Base-by-base conservation (phyloP, 306 rosid genomes). In the Cicer arietinum region DNA sequence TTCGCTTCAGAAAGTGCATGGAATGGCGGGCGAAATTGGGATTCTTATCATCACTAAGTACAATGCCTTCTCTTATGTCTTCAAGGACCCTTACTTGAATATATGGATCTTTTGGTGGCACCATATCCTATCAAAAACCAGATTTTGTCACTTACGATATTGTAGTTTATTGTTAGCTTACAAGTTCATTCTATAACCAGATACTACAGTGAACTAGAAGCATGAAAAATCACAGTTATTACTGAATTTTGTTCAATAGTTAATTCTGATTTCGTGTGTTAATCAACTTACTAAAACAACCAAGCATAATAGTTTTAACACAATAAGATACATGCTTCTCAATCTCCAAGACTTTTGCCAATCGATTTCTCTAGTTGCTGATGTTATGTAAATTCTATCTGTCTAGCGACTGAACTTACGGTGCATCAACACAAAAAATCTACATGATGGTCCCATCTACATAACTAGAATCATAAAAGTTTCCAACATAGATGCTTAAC, bases 21-120 rank as follows among this genome's bases (percentile, higher is more conserved):
- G 98, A 94, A 77, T 91, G 88, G 30, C 76, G 89, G 53, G 96
- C 85, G 51, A 94, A 94, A 76, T 90, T 94, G 58, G 89, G 88
- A 42, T 80, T 84, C 90, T 91, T 94, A 77, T 87, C 89, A 65
- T 92, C 96, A 47, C 93, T 91, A 60, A 90, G 87, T 56, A 94
- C 80, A 35, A 91, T 86, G 35, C 84, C 96, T 72, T 86, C 91
- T 9, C 94, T 97, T 46, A 94, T 83, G 80, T 94, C 97, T 22
- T 94, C 91, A 14, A 94, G 90, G 30, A 94, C 97, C 75, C 98
- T 86, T 78, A 94, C 97, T 84, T 91, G 83, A 81, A 94, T 90
- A 74, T 86, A 94, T 46, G 98, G 97, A 81, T 94, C 98, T 79
- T 94, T 94, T 22, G 97, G 98, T 8, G 98, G 98, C 63, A 94